phyloP scores from a whole-genome alignment of 257 asterid species.

The Craterostigma plantagineum region DNA sequence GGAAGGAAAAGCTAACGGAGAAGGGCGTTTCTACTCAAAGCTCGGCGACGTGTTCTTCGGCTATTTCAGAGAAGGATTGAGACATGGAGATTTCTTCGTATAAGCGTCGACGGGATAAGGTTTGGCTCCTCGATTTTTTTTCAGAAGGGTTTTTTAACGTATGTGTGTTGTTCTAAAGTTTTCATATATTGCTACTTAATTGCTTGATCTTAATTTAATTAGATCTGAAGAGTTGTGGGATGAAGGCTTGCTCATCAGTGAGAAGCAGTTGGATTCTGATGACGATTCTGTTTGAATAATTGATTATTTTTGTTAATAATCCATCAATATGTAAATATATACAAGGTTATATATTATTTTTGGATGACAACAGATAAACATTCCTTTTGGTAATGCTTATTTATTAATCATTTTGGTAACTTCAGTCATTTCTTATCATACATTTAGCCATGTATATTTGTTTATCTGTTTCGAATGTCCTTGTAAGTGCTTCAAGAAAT shows the following conservation, averaged over 20 bases:
- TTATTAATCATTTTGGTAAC: too few species aligned
- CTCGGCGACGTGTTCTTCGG: conserved; percentile 80
- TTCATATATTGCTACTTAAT: conserved; percentile 1
- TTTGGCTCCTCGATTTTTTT: conserved; percentile 12
- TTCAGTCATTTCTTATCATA: too few species aligned
- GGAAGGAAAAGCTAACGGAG: conserved; percentile 97
- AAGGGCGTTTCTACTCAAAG: conserved; percentile 80
- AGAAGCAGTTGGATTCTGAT: conserved; percentile 36
- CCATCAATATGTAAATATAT: too few species aligned
- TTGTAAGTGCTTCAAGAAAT: too few species aligned
- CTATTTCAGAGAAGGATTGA: conserved; percentile 93
- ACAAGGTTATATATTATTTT: too few species aligned
- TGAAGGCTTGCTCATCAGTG: conserved; percentile 59
- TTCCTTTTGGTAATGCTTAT: too few species aligned
- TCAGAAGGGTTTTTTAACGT: not conserved
- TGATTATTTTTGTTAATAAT: too few species aligned
- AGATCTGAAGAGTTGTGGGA: conserved; percentile 74
- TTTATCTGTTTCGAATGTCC: too few species aligned
- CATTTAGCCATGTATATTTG: too few species aligned
- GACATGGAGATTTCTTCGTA: conserved; percentile 77
- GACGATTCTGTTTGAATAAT: conserved; percentile 18
- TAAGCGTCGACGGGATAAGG: conserved; percentile 81
- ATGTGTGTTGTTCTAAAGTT: not conserved
- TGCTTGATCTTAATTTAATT: not conserved
- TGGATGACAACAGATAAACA: too few species aligned